Base-by-base conservation (phyloP, 1,139 yeast species). In the Pneumocystis oryctolagi region DNA sequence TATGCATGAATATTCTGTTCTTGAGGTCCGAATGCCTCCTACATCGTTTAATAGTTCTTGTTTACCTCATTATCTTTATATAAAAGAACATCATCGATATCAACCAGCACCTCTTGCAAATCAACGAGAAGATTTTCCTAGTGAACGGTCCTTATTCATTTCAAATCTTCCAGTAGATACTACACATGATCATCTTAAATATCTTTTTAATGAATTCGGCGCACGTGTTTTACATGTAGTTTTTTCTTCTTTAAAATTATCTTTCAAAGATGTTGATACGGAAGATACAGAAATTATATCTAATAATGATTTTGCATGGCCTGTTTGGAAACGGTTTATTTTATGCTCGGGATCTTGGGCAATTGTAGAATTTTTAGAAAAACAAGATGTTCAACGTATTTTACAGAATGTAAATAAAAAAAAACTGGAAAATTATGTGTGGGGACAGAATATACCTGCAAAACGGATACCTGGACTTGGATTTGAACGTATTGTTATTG, bases 161-260 rank as follows among this genome's bases (percentile, higher is more conserved):
- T 67, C 67, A 18, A 69, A 69, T 57, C 47, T 69, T 20, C 70
- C 70, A 4, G 63, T 66, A 39, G 70, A 68, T 56, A 56, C 69
- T 6, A 67, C 70, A 5, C 64, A 66, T 1, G 62, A 64, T 31
- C 68, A 66, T 61, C 55, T 69, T 28, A 61, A 62, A 20, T 58
- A 60, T 3, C 62, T 68, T 25, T 64, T 68, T 31, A 40, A 63
- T 18, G 37, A 60, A 18, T 42, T 66, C 2, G 60, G 63, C 6
- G 64, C 64, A 25, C 64, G 64, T 18, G 58, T 67, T 14, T 66
- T 63, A 28, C 58, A 63, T 4, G 67, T 68, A n/a, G 60, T 60
- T 25, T 68, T 68, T 39, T 62, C 62, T 14, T 60, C 64, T 12
- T 62, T 64, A 16, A 59, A 9, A 47, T 28, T 64, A 60, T 18